Percentiles rank a stretch among this genome's conserved stretches.
Evolutionary conservation across 1,139 yeast species (phyloP).

Genomic region (Yarrowia galli): DNA sequence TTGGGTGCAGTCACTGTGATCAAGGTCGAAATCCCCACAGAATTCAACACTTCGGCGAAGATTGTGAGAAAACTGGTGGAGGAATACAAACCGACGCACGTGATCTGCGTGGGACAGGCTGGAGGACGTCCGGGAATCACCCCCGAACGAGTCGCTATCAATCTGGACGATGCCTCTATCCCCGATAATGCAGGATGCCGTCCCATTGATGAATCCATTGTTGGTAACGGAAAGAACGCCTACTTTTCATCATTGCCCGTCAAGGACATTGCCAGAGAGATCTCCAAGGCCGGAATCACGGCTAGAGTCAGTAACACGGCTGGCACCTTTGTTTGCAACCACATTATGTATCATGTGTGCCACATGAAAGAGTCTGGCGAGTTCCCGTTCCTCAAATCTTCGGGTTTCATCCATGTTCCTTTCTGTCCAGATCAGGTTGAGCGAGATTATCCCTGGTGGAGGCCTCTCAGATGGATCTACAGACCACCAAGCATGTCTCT

Average conservation of each 20-base stretch:
- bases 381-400: slow-evolving; percentile 3
- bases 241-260: slow-evolving; percentile 20
- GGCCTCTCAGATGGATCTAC: slow-evolving; percentile 23
- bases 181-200: slow-evolving; percentile 10
- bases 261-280: slow-evolving; percentile 3
- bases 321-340: slow-evolving; percentile 36
- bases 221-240: background rate
- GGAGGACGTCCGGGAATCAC: slow-evolving; percentile 36
- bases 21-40: slow-evolving; percentile 29
- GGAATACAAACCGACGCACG: slow-evolving; percentile 1
- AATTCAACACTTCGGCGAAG: background rate
- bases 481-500: slow-evolving; percentile 24
- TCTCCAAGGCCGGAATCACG: background rate
- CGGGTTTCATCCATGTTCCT: slow-evolving; percentile 32
- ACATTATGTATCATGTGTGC: slow-evolving; percentile 18
- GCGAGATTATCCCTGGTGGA: slow-evolving; percentile 14
- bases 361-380: slow-evolving; percentile 18
- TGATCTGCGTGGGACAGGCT: slow-evolving; percentile 31
- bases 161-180: slow-evolving; percentile 23
- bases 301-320: slow-evolving; percentile 8
- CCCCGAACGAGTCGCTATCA: slow-evolving; percentile 33
- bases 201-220: slow-evolving; percentile 4
- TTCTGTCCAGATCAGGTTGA: slow-evolving; percentile 16
- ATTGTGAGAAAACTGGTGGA: background rate
- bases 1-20: slow-evolving; percentile 2